Evolutionary conservation across 176 grass and related monocot species (phyloP).

Genomic region (Aegilops speltoides): DNA sequence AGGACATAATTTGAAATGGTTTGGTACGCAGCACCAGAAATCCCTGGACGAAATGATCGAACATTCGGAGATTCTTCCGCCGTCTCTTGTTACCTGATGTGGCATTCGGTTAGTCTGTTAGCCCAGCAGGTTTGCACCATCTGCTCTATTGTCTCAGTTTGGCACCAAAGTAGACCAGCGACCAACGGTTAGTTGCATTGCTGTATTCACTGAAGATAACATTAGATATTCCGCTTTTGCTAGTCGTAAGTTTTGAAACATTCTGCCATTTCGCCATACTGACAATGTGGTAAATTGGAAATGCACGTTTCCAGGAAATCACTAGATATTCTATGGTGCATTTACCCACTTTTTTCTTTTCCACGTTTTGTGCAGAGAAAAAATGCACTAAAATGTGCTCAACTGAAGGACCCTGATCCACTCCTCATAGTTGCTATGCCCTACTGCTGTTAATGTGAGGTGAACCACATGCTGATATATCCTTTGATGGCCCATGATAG

Average conservation of each 20-base stretch:
- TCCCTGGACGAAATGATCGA: not conserved
- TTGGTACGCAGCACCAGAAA: not conserved
- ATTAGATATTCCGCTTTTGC: too few relatives aligned
- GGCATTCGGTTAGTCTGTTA: not conserved
- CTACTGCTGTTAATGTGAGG: not conserved
- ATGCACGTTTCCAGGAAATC: too few relatives aligned
- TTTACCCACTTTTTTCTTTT: too few relatives aligned
- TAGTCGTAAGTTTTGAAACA: too few relatives aligned
- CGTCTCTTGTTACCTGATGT: not conserved
- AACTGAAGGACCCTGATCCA: not conserved
- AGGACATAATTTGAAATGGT: not conserved
- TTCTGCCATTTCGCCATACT: too few relatives aligned
- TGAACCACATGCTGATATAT: not conserved
- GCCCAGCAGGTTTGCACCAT: not conserved
- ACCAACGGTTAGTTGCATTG: not conserved
- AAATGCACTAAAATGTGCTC: not conserved
- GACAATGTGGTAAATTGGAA: too few relatives aligned
- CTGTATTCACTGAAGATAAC: too few relatives aligned
- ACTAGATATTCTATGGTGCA: too few relatives aligned
- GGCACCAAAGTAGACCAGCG: not conserved
- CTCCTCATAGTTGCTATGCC: not conserved
- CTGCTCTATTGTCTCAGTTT: not conserved
- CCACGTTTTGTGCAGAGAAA: too few relatives aligned
- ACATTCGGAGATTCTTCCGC: not conserved
- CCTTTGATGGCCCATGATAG: conserved; percentile 8